Evolutionary conservation across 768 basidiomycete genomes (phyloP).

Genomic region (Podaxis sp.): DNA sequence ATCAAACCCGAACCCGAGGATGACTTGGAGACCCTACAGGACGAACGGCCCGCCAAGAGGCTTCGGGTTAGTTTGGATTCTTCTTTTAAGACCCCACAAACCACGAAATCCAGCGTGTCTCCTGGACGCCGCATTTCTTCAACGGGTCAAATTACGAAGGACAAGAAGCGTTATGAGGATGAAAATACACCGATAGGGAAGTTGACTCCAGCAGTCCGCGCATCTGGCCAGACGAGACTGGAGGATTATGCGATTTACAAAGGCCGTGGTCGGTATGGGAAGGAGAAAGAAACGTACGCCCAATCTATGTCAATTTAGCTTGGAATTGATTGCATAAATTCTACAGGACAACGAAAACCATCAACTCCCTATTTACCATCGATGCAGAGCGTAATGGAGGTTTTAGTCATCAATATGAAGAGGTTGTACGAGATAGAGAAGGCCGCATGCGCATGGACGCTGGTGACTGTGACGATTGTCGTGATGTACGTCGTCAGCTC

Average conservation of each 20-base stretch:
- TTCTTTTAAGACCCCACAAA: not conserved
- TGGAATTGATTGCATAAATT: not conserved
- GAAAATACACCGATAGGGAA: slow-evolving; percentile 11
- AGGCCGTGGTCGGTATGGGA: slow-evolving; percentile 14
- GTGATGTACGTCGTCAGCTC: slow-evolving; percentile 45
- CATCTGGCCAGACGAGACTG: not conserved
- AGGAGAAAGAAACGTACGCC: slow-evolving; percentile 23
- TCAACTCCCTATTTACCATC: slow-evolving; percentile 66
- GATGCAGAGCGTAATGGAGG: slow-evolving; percentile 65
- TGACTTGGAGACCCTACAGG: not conserved
- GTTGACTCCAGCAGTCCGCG: not conserved
- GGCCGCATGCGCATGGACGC: slow-evolving; percentile 65
- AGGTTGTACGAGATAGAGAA: slow-evolving; percentile 66
- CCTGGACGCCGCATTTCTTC: not conserved
- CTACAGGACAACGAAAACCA: slow-evolving; percentile 34
- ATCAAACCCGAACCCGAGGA: slow-evolving; percentile 8
- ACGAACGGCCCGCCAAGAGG: slow-evolving; percentile 1
- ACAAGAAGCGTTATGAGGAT: not conserved
- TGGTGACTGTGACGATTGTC: slow-evolving; percentile 80
- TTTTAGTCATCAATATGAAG: slow-evolving; percentile 62
- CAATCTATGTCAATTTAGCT: not conserved
- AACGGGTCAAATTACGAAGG: not conserved
- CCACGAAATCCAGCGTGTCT: not conserved
- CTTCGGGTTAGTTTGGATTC: not conserved
- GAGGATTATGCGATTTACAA: slow-evolving; percentile 9